These are phyloP conservation scores for Tricladium varicosporioides DNA, from an alignment of 2,329 filamentous ascomycete species.

Conservation along the genomic window DNA sequence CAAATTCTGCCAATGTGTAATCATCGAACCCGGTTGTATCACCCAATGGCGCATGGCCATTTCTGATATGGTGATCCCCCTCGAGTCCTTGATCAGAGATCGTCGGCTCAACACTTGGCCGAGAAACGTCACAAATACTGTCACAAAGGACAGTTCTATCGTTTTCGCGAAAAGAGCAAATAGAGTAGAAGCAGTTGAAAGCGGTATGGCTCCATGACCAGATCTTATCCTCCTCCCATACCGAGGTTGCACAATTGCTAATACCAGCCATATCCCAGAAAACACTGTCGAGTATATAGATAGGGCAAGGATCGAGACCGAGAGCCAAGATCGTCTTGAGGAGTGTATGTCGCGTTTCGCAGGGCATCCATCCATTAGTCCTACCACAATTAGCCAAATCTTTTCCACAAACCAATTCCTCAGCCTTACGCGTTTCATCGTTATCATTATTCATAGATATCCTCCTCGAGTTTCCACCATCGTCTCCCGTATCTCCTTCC, in stretches of 20 bases:
- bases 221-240: slow-evolving; percentile 57
- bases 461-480: neutral
- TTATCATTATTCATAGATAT: slow-evolving; percentile 6
- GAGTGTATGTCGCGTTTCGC: slow-evolving; percentile 4
- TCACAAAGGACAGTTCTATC: slow-evolving; percentile 74
- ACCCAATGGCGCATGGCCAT: slow-evolving; percentile 76
- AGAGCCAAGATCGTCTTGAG: slow-evolving; percentile 1
- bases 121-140: slow-evolving; percentile 69
- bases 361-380: slow-evolving; percentile 6
- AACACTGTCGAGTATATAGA: slow-evolving; percentile 60
- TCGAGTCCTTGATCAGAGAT: slow-evolving; percentile 43
- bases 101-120: slow-evolving; percentile 71
- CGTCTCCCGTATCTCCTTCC: neutral
- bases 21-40: slow-evolving; percentile 68
- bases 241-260: slow-evolving; percentile 58
- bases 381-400: neutral
- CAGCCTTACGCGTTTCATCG: neutral
- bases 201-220: slow-evolving; percentile 45
- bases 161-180: slow-evolving; percentile 69
- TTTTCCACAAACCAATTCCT: neutral
- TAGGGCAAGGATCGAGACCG: slow-evolving; percentile 5
- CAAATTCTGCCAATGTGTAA: slow-evolving; percentile 67
- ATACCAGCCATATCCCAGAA: slow-evolving; percentile 61
- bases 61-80: slow-evolving; percentile 70
- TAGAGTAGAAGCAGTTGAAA: slow-evolving; percentile 63